Evolutionary conservation across 192 early-diverging fungal genomes (phyloP).

Genomic region (Podila epigama): DNA sequence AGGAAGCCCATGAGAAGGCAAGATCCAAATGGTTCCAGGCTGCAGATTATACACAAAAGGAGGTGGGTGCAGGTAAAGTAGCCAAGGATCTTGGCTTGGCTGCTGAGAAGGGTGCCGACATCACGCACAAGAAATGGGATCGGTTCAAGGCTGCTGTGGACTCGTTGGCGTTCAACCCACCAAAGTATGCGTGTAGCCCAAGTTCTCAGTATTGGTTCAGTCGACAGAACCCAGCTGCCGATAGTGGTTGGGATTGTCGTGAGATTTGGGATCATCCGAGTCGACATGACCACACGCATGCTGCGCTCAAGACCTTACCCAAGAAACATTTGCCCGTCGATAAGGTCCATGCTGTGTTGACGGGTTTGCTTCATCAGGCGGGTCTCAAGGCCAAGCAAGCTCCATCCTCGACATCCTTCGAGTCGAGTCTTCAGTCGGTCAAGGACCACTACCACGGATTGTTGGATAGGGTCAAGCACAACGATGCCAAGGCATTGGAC

Average conservation of each 20-base stretch:
- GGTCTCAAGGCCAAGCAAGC: conserved; percentile 18
- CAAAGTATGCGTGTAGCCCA: conserved; percentile 40
- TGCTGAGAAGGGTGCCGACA: conserved; percentile 3
- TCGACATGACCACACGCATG: conserved; percentile 5
- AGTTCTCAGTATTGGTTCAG: conserved; percentile 43
- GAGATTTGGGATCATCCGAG: conserved; percentile 43
- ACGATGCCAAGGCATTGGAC: conserved; percentile 20
- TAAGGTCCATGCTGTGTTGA: conserved; percentile 16
- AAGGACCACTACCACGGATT: conserved; percentile 21
- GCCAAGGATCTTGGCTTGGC: neutral
- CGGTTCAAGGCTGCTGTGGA: conserved; percentile 43
- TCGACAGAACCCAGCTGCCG: conserved; percentile 23
- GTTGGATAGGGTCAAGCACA: conserved; percentile 18
- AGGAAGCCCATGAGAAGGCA: conserved; percentile 26
- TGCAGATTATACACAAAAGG: conserved; percentile 21
- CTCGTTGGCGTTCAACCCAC: conserved; percentile 36
- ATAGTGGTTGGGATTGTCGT: conserved; percentile 42
- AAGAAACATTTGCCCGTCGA: conserved; percentile 31
- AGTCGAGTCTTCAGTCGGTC: conserved; percentile 23
- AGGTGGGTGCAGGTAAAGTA: conserved; percentile 18
- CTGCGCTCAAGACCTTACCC: conserved; percentile 15
- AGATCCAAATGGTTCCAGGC: conserved; percentile 40
- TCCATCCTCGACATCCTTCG: conserved; percentile 31
- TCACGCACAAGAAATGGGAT: conserved; percentile 38
- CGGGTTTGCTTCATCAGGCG: conserved; percentile 16